Evolutionary conservation across 78 protist genomes (phyloP).

Genomic region (Tieghemostelium lacteum): DNA sequence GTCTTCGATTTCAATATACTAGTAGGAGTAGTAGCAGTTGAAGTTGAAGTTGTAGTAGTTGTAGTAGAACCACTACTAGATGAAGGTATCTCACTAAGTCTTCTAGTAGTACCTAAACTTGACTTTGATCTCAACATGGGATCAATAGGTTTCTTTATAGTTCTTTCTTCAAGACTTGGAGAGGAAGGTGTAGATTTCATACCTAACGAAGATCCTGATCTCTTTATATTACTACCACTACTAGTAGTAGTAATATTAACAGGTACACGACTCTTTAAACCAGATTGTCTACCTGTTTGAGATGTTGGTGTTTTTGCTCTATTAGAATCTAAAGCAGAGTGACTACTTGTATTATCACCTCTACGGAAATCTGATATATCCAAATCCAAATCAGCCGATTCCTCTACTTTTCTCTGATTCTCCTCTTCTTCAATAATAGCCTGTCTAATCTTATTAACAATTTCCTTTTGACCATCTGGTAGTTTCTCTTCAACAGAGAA

Average conservation of each 20-base stretch:
- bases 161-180: not conserved
- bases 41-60: not conserved
- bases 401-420: slow-evolving; percentile 13
- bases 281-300: slow-evolving; percentile 59
- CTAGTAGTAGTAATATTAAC: not conserved
- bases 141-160: slow-evolving; percentile 23
- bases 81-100: not conserved
- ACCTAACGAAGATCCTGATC: slow-evolving; percentile 50
- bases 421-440: slow-evolving; percentile 49
- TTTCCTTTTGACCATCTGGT: slow-evolving; percentile 8
- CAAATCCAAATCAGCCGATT: slow-evolving; percentile 50
- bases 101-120: slow-evolving; percentile 59
- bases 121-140: slow-evolving; percentile 39
- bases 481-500: slow-evolving; percentile 17
- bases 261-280: slow-evolving; percentile 18
- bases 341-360: not conserved
- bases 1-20: not conserved
- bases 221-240: not conserved
- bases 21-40: not conserved
- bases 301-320: slow-evolving; percentile 62
- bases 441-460: slow-evolving; percentile 13
- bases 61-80: slow-evolving; percentile 1
- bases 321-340: not conserved
- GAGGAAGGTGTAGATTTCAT: not conserved
- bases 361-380: slow-evolving; percentile 63